phyloP scores from a whole-genome alignment of 2,329 filamentous ascomycete genomes.

The Xylaria sp. region DNA sequence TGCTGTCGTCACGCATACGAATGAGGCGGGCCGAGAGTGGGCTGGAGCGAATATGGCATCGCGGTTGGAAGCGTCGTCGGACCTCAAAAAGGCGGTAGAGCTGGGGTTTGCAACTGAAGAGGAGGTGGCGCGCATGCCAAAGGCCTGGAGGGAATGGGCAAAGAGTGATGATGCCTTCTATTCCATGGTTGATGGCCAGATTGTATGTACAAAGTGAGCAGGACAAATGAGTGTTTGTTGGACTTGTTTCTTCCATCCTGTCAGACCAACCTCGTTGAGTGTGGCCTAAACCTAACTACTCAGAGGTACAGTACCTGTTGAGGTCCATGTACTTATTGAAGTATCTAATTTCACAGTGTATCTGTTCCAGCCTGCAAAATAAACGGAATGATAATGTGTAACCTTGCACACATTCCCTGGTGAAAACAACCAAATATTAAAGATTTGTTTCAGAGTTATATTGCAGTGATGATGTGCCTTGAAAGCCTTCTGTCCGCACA shows the following conservation, averaged over 20 bases:
- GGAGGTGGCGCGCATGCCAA: slow-evolving; percentile 22
- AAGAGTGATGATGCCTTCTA: slow-evolving; percentile 31
- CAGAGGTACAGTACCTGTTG: background rate
- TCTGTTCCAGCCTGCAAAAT: background rate
- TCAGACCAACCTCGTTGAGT: background rate
- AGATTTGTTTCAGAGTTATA: background rate
- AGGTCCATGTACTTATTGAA: no score
- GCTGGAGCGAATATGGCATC: slow-evolving; percentile 32
- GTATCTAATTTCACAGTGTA: background rate
- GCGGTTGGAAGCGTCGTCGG: slow-evolving; percentile 19
- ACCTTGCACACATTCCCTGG: background rate
- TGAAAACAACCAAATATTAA: background rate
- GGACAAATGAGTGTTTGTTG: no score
- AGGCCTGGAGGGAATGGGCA: slow-evolving; percentile 35
- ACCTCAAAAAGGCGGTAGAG: slow-evolving; percentile 27
- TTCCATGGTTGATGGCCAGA: slow-evolving; percentile 30
- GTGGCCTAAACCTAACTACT: background rate
- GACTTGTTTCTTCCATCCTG: no score
- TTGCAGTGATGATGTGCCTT: background rate
- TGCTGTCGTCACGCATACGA: slow-evolving; percentile 19
- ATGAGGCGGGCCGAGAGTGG: slow-evolving; percentile 20
- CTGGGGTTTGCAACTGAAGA: slow-evolving; percentile 33
- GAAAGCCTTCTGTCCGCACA: background rate
- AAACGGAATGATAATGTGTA: background rate
- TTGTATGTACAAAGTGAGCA: slow-evolving; percentile 35